Evolutionary conservation across 768 basidiomycete species (phyloP), one percentile per base, ranked within the genome.

Genomic region (Chiua virens): DNA sequence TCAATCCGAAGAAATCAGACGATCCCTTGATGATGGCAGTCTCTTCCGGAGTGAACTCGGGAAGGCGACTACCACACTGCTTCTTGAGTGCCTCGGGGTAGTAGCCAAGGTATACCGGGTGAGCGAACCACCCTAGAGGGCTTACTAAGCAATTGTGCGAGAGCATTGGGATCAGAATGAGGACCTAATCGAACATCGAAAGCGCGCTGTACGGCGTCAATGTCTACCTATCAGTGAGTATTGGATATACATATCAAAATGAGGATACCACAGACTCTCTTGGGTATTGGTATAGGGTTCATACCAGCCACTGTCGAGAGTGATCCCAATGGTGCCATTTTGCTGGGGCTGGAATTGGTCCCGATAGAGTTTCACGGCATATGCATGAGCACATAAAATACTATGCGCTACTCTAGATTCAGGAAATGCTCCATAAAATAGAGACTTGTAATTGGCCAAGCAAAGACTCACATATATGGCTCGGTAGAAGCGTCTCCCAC

Each of bases 1-100:
- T 87, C 78, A 87, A 79, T 32, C 86, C 86, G 61, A 86, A 88
- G 67, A 87, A 87, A 64, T 87, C 86, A 1, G 83, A 83, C 3
- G 84, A 86, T 32, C 80, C 84, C 47, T 82, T 79, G 39, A 88
- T 80, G 23, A 87, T 58, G 0, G 68, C 71, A 53, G 78, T 64
- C 56, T 88, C 86, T 23, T 81, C 83, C 2, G 72, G 61, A 1
- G 83, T 82, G 59, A 82, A 86, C 39, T 76, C 73, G 0, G 85
- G 84, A 34, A 85, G 77, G 21, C 86, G 79, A 51, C 79, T 73
- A 15, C 80, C 78, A 42, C 86, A 75, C 30, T 85, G 76, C 45
- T 78, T 73, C 21, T 79, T 71, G 73, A 87, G 79, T 52, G 77
- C 78, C 0, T 73, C 66, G 0, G 89, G 88, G 63, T 91, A 91